phyloP scores from a whole-genome alignment of 129 eudicot species.

The Scalesia atractyloides region DNA sequence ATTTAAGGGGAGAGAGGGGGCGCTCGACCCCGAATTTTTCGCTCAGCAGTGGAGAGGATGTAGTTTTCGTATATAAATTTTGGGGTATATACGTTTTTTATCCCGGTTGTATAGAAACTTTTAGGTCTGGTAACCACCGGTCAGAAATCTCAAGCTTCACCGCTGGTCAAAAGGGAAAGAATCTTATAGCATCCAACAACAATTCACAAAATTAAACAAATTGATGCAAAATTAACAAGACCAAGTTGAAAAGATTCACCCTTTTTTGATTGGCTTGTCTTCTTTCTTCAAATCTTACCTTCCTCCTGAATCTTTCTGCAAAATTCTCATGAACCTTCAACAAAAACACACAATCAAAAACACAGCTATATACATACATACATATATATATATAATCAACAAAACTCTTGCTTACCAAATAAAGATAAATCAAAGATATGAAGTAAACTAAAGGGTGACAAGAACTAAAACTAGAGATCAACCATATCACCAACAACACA shows the following conservation, averaged over 20 bases:
- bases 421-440: constrained; percentile 63
- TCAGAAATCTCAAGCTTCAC: too few relatives aligned
- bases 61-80: too few relatives aligned
- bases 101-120: too few relatives aligned
- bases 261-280: constrained; percentile 70
- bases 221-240: not conserved
- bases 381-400: not conserved
- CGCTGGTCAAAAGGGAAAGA: constrained; percentile 16
- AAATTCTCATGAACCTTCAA: constrained; percentile 73
- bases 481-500: constrained; percentile 67
- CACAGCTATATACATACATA: constrained; percentile 4
- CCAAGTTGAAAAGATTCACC: constrained; percentile 41
- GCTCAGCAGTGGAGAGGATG: too few relatives aligned
- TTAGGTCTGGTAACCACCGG: too few relatives aligned
- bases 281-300: constrained; percentile 71
- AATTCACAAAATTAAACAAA: not conserved
- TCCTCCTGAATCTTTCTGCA: constrained; percentile 59
- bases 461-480: constrained; percentile 49
- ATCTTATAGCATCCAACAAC: constrained; percentile 8
- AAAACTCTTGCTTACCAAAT: constrained; percentile 44
- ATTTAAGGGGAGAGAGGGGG: too few relatives aligned
- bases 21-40: too few relatives aligned
- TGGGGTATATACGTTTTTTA: too few relatives aligned
- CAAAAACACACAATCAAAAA: not conserved
- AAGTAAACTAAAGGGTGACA: constrained; percentile 56